Evolutionary conservation across 257 asterid species (phyloP), one percentile per base, ranked within the genome.

Genomic region (Eucommia ulmoides): DNA sequence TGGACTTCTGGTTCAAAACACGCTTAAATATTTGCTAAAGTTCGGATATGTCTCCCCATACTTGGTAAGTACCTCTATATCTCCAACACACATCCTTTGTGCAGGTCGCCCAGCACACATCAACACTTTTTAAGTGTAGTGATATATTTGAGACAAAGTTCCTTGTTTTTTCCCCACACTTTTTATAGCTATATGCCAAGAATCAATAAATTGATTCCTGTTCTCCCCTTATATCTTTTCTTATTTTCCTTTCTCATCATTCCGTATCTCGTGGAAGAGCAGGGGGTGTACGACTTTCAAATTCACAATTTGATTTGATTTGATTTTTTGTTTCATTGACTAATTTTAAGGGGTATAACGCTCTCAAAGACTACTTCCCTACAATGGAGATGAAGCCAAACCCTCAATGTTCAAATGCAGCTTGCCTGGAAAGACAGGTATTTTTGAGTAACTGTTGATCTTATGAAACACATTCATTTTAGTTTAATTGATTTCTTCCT

Each of bases 301-400:
- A n/a, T n/a, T n/a, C n/a, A n/a, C n/a, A n/a, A n/a, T n/a, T n/a
- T n/a, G n/a, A n/a, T n/a, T n/a, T n/a, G n/a, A n/a, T n/a, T n/a
- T n/a, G n/a, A n/a, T n/a, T 29, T 29, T 29, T n/a, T 54, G 53
- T 55, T 21, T 29, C 23, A 35, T 35, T 45, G 38, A 41, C 68
- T 66, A 63, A 38, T 24, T 71, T 60, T 24, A 52, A 89, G 98
- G 98, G 96, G 47, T 91, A 91, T 77, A 86, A 86, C 58, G 94
- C 98, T 23, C 94, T 91, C 33, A 91, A 91, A 72, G 98, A 91
- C 65, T 91, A 25, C 70, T 91, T 91, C 58, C 98, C 98, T 38
- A 82, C 92, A 10, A 85, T 91, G 96, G 92, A 78, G 75, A 80
- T 91, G 96, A 91, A 86, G 72, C 98, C 98, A 49, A 91, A 91